Base-by-base conservation (phyloP, 2,329 filamentous ascomycete species). In the Fusarium longipes region DNA sequence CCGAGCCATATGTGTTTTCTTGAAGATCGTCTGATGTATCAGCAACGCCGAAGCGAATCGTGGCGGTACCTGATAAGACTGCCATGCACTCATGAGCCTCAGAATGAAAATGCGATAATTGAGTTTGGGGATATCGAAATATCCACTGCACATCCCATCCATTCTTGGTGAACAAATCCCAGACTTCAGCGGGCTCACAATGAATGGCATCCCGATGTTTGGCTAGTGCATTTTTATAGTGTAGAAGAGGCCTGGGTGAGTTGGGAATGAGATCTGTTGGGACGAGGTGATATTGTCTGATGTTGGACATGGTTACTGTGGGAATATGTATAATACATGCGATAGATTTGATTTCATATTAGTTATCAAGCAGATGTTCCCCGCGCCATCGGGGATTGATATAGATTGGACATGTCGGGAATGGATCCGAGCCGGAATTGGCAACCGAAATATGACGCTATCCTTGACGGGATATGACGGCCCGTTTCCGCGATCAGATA, bases 31-130 rank as follows among this genome's bases (percentile, higher is more conserved):
- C 67, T 2, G 68, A 72, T 0, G 81, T 80, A 58, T 87, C 85
- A 0, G 82, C 84, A 6, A 82, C 84, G 5, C 86, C 85, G 57
- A 87, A 86, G 4, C 84, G 80, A 50, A 88, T 86, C 0, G 76
- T 82, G 1, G 84, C 86, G 0, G 75, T 77, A 3, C 85, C 86
- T 0, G 83, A 82, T 0, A 87, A 77, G 1, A 88, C 85, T 20
- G 78, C 81, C 83, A 88, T 87, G 72, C 81, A 83, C 75, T 89
- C 87, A 68, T 89, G 86, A 0, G 83, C 81, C 10, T 74, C 70
- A 4, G 83, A 83, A 73, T 89, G 87, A 68, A 87, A 89, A 74
- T 89, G 87, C 0, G 86, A 85, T 14, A 71, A 49, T 57, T 87
- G 86, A 0, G 84, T 85, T 8, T 77, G 74, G 2, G 84, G 83